Conservation (phyloP, 495 filamentous ascomycete species). For the Oidiodendron maius region DNA sequence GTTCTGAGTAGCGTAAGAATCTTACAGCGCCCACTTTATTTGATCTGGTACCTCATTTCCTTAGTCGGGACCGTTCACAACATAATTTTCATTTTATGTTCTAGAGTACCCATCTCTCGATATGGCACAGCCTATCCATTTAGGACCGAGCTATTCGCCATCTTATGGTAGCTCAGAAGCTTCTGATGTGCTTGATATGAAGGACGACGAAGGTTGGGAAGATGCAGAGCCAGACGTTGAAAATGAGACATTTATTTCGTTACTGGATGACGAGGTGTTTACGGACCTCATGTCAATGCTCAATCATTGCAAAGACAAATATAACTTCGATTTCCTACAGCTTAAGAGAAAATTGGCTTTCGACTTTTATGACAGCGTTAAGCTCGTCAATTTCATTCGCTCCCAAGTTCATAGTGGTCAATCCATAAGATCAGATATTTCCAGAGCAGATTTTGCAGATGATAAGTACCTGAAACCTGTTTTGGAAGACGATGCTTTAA, state of each 20-base stretch:
- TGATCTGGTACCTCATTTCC: too few relatives aligned
- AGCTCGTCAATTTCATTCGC: constrained; percentile 79
- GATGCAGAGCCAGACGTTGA: constrained; percentile 69
- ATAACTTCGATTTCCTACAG: constrained; percentile 68
- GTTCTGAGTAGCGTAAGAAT: too few relatives aligned
- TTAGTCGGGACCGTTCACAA: too few relatives aligned
- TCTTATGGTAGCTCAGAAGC: constrained; percentile 38
- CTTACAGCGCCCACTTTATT: too few relatives aligned
- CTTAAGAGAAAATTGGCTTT: constrained; percentile 58
- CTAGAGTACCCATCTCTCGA: not conserved
- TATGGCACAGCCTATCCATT: constrained; percentile 9
- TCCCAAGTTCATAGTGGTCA: constrained; percentile 46
- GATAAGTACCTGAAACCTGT: constrained; percentile 77
- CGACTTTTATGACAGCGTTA: constrained; percentile 78
- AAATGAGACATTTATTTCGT: constrained; percentile 53
- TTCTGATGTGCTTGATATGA: constrained; percentile 34
- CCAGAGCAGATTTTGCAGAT: constrained; percentile 55
- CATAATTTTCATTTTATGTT: too few relatives aligned
- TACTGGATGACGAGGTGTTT: constrained; percentile 66
- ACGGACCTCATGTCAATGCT: constrained; percentile 61
- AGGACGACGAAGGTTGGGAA: constrained; percentile 69
- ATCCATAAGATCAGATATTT: constrained; percentile 41
- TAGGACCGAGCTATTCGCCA: constrained; percentile 1
- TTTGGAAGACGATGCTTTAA: constrained; percentile 82
- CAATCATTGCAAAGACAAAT: constrained; percentile 61